Evolutionary conservation across 2,329 filamentous ascomycete genomes (phyloP), one percentile per base, ranked within the genome.

Genomic region (Drechslera avenae): DNA sequence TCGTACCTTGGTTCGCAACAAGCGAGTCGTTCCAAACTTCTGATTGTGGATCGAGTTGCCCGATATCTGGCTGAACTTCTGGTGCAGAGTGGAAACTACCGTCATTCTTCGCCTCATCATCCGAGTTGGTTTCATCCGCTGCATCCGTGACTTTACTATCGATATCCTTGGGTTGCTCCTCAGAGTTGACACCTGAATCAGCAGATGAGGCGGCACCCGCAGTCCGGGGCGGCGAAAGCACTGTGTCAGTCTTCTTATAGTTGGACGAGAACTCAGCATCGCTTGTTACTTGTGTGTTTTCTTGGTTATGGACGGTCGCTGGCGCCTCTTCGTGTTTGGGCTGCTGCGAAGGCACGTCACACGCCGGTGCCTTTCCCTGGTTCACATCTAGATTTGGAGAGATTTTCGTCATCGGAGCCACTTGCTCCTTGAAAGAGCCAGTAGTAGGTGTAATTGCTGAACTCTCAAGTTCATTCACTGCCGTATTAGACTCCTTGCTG

Each of bases 71-170:
- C 26, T 58, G 62, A 8, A 53, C 53, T 43, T 68, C 56, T 46
- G 55, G 53, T 8, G 62, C 62, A 3, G 62, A 63, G 18, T 64
- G 53, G 23, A 62, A 67, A 42, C 60, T 69, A 12, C 42, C 40
- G 16, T 69, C 61, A 7, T 64, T 56, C 43, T 62, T 63, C 13
- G 55, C 50, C n/a, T 66, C 61, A 18, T 66, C 61, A 14, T 68
- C 63, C 1, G 62, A 63, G 10, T 16, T 14, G 5, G 39, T n/a
- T 3, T 63, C 50, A 16, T 52, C 39, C 5, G 18, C 6, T 18
- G 31, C 19, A 12, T 30, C 23, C 5, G 26, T 12, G 4, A 12
- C 4, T 10, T 35, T 28, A 3, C 2, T 42, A 28, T 37, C 21
- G 9, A 16, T 14, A 12, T 28, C 26, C 39, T 40, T 34, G 16